A percentile compares a stretch with the other conserved stretches of the same genome.
Conservation (phyloP, 331 rosid species). For the Spiraea crenata region DNA sequence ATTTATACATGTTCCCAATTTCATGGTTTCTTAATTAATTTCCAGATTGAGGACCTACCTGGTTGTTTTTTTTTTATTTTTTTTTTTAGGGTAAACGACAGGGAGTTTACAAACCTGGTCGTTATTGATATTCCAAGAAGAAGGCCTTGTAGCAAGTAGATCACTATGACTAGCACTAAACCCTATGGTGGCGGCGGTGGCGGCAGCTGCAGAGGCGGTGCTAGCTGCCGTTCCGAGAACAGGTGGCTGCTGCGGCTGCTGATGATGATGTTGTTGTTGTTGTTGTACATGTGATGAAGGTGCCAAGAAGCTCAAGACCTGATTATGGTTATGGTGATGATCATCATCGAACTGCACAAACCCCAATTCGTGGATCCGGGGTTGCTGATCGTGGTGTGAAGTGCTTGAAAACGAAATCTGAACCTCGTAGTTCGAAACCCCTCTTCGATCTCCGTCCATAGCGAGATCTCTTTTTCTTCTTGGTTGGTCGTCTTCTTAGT, state of each 20-base stretch:
- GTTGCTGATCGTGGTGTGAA: slow-evolving; percentile 40
- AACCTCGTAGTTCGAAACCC: slow-evolving; percentile 53
- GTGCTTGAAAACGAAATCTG: slow-evolving; percentile 58
- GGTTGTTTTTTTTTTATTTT: too few relatives aligned
- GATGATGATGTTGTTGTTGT: slow-evolving; percentile 18
- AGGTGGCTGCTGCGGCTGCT: slow-evolving; percentile 12
- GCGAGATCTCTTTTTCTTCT: neutral
- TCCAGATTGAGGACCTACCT: neutral
- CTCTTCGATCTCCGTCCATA: slow-evolving; percentile 55
- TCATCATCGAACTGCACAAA: slow-evolving; percentile 74
- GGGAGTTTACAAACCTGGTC: slow-evolving; percentile 38
- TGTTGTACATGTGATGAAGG: slow-evolving; percentile 25
- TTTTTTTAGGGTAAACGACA: neutral
- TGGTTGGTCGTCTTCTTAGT: slow-evolving; percentile 8
- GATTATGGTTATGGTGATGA: slow-evolving; percentile 37
- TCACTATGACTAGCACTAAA: slow-evolving; percentile 40
- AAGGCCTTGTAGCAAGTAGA: slow-evolving; percentile 42
- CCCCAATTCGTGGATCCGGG: slow-evolving; percentile 55
- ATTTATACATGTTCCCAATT: neutral
- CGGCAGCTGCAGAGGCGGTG: neutral
- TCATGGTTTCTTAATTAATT: neutral
- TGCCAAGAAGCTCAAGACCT: slow-evolving; percentile 71
- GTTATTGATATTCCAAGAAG: slow-evolving; percentile 59
- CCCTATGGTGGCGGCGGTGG: slow-evolving; percentile 26
- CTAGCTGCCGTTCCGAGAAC: neutral